Base-by-base conservation (phyloP, 805 yeast species). In the Lachancea sp. region DNA sequence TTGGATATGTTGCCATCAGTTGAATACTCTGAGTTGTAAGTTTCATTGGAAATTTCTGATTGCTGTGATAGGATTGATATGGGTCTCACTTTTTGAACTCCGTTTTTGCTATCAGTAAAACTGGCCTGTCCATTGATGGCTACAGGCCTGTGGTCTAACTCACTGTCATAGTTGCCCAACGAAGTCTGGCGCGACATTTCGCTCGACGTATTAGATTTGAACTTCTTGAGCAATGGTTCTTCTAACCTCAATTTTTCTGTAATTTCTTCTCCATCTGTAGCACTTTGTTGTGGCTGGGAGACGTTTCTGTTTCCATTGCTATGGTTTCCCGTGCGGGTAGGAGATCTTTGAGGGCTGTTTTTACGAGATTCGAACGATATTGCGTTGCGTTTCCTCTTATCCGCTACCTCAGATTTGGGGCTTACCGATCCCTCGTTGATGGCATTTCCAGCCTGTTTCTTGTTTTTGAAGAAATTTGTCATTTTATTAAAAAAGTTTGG, bases 1-100 rank as follows among this genome's bases (percentile, higher is more conserved):
- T 47, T 24, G 1, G 58, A 52, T 28, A 46, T 39, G 32, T 52
- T 54, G 2, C 57, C 63, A 26, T 61, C 60, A 4, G 74, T 71
- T 0, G 80, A 74, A 30, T 71, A 67, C 41, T 75, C 80, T 0
- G 81, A 75, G 29, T 67, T 60, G 3, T 69, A 67, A 0, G 78
- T 72, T 31, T 63, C 58, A 36, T 60, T 67, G 0, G 77, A 72
- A n/a, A 70, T 61, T 2, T 67, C 55, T 0, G 78, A 73, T 40
- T 69, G 68, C 17, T 74, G 71, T 0, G 82, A 77, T 1, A 75
- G 54, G 29, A 69, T 66, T 1, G 83, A 77, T 0, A 67, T 64
- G 3, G 80, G 80, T 36, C 81, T 59, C 21, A 63, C 42, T 36
- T 45, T 51, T 22, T 43, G 46, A 7, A 19, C 17, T 8, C 13